phyloP scores from a whole-genome alignment of 805 yeast genomes.

The Metschnikowia anglica region DNA sequence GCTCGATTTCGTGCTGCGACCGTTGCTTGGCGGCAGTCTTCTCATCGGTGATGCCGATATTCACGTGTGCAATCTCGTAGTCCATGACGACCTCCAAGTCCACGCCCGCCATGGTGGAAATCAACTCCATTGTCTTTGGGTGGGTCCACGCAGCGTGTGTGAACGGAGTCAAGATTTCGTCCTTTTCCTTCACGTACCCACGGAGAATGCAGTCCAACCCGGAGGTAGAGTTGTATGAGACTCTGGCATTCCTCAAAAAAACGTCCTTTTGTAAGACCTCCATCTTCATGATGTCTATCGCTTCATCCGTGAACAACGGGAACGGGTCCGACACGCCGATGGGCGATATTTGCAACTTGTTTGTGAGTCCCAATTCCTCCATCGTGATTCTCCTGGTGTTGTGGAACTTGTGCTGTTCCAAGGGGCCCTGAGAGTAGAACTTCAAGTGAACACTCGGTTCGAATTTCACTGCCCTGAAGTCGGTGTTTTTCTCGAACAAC shows the following conservation, averaged over 20 bases:
- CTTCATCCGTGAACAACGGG: conserved; percentile 60
- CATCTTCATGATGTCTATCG: conserved; percentile 56
- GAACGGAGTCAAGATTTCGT: conserved; percentile 44
- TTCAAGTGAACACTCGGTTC: conserved; percentile 38
- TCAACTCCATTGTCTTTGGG: conserved; percentile 53
- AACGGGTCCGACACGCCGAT: conserved; percentile 61
- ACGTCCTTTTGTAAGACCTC: conserved; percentile 50
- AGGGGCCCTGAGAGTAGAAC: conserved; percentile 29
- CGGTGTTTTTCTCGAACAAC: conserved; percentile 10
- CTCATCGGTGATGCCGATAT: conserved; percentile 46
- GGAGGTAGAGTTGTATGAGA: conserved; percentile 42
- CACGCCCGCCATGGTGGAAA: conserved; percentile 59
- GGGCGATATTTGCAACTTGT: conserved; percentile 49
- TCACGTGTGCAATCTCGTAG: conserved; percentile 55
- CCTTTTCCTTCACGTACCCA: conserved; percentile 46
- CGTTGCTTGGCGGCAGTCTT: conserved; percentile 34
- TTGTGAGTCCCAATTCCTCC: conserved; percentile 49
- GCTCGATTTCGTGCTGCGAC: conserved; percentile 9
- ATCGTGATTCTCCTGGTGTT: conserved; percentile 41
- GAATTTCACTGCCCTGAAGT: conserved; percentile 22
- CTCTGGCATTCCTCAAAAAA: conserved; percentile 46
- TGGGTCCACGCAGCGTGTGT: conserved; percentile 58
- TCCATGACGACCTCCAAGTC: conserved; percentile 56
- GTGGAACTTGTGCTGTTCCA: conserved; percentile 37
- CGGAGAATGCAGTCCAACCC: conserved; percentile 51